phyloP scores from a whole-genome alignment of 257 asterid species.

The Solanum sparsipilum region DNA sequence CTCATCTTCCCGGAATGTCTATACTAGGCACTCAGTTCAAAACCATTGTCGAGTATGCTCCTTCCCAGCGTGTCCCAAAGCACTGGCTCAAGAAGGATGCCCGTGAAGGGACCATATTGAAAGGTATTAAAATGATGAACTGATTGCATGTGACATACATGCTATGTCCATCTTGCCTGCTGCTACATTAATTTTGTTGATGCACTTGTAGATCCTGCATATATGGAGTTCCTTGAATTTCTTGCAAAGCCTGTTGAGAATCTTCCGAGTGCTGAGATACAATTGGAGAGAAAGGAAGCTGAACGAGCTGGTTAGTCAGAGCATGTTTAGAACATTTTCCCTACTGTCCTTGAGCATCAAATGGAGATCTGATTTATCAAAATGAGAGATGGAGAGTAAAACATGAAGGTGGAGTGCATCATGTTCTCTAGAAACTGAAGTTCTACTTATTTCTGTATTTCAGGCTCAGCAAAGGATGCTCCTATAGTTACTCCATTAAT shows the following conservation, averaged over 20 bases:
- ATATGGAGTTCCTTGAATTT: constrained; percentile 95
- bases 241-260: constrained; percentile 86
- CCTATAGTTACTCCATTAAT: constrained; percentile 83
- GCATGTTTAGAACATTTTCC: not conserved
- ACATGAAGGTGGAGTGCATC: not conserved
- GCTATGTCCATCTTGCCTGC: constrained; percentile 8
- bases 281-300: constrained; percentile 94
- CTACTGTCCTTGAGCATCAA: not conserved
- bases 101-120: constrained; percentile 75
- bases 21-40: constrained; percentile 75
- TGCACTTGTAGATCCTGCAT: constrained; percentile 79
- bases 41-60: constrained; percentile 87
- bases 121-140: constrained; percentile 41
- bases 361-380: not conserved
- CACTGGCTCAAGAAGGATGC: constrained; percentile 86
- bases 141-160: constrained; percentile 11
- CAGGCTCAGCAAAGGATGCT: constrained; percentile 76
- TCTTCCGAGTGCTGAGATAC: constrained; percentile 99
- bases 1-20: not conserved
- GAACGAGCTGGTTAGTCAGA: constrained; percentile 73
- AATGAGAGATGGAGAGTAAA: not conserved
- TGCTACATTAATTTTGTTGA: constrained; percentile 21
- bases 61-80: constrained; percentile 89
- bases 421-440: not conserved
- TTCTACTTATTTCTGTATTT: constrained; percentile 10